Conservation (phyloP, 2,329 filamentous ascomycete genomes). For the Penicillium thymicola region DNA sequence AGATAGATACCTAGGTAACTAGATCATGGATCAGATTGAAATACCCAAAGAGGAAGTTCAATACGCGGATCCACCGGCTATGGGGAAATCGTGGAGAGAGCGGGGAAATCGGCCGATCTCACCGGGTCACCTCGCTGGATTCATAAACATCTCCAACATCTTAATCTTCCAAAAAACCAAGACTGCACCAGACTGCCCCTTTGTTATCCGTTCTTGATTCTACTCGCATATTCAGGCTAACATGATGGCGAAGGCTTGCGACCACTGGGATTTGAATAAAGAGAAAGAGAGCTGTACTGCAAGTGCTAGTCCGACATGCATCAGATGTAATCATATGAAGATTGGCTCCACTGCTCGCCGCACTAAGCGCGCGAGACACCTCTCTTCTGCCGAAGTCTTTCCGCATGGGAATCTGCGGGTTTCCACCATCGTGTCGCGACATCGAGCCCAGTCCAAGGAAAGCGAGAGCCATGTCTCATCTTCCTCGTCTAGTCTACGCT, state of each 20-base stretch:
- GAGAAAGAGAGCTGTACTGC: constrained; percentile 23
- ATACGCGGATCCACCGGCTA: constrained; percentile 5
- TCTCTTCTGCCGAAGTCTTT: constrained; percentile 13
- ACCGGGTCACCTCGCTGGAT: neutral
- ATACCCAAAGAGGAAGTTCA: neutral
- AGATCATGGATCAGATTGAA: neutral
- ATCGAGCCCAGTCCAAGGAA: neutral
- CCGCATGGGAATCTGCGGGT: constrained; percentile 16
- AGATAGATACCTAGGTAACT: neutral
- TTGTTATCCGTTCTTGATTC: neutral
- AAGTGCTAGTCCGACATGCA: constrained; percentile 16
- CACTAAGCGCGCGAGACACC: constrained; percentile 18
- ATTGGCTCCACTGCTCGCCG: constrained; percentile 16
- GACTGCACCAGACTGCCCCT: neutral
- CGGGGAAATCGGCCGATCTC: constrained; percentile 13
- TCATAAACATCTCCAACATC: neutral
- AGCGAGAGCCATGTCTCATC: constrained; percentile 7
- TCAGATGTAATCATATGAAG: constrained; percentile 20
- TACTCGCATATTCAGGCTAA: constrained; percentile 32
- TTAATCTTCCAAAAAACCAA: neutral
- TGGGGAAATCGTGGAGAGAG: constrained; percentile 13
- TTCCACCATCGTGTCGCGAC: constrained; percentile 13
- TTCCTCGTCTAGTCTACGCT: constrained; percentile 6
- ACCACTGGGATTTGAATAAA: constrained; percentile 17
- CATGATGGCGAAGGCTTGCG: constrained; percentile 21